Evolutionary conservation across 352 stramenopile species (phyloP).

Genomic region (Phytophthora quininea): DNA sequence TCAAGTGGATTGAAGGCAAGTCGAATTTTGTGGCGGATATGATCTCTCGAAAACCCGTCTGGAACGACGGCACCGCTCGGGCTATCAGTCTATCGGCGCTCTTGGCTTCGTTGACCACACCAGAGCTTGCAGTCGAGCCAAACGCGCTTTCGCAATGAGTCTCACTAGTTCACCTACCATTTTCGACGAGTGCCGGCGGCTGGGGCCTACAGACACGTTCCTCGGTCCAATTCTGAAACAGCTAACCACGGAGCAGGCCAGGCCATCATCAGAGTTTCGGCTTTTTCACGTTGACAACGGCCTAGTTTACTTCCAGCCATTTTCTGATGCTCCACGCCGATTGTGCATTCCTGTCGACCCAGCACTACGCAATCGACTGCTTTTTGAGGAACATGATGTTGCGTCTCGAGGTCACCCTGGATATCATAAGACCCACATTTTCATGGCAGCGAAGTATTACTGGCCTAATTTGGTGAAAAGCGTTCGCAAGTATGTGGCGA

Average conservation of each 20-base stretch:
- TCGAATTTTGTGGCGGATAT: conserved; percentile 12
- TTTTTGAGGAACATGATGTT: conserved; percentile 18
- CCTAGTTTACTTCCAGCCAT: conserved; percentile 10
- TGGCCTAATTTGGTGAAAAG: conserved; percentile 9
- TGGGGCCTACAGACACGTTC: neutral
- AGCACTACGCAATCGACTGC: conserved; percentile 7
- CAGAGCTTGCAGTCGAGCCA: neutral
- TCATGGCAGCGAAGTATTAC: conserved; percentile 12
- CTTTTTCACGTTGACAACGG: conserved; percentile 3
- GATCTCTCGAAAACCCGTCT: conserved; percentile 8
- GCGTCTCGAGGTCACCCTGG: conserved; percentile 6
- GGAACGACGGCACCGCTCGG: conserved; percentile 7
- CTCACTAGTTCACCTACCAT: neutral
- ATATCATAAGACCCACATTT: conserved; percentile 12
- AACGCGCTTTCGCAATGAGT: conserved; percentile 1
- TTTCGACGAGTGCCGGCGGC: neutral
- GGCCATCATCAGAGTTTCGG: neutral
- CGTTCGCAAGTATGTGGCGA: conserved; percentile 12
- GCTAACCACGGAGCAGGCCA: neutral
- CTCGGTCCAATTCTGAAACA: neutral
- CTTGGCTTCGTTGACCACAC: conserved; percentile 1
- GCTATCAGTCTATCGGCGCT: neutral
- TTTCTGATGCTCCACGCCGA: conserved; percentile 1
- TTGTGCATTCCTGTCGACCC: conserved; percentile 13
- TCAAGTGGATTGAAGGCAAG: conserved; percentile 4